These are phyloP conservation scores for Tylopilus sp. DNA, from an alignment of 1,284 basidiomycete genomes.

Conservation along the genomic window DNA sequence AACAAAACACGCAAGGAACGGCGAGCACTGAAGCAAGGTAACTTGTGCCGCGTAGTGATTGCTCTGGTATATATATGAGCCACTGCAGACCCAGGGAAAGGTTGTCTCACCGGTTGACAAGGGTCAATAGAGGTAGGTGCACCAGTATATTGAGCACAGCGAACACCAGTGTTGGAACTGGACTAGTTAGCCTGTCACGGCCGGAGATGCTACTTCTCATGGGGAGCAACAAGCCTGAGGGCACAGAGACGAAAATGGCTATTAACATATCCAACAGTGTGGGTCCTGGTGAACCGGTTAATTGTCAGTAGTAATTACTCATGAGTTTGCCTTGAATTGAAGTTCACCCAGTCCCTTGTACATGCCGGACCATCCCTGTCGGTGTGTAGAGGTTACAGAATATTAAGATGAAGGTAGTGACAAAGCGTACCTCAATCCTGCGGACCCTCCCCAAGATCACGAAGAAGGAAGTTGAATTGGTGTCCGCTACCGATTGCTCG, in stretches of 20 bases:
- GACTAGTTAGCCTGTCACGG: slow-evolving; percentile 68
- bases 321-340: slow-evolving; percentile 4
- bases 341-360: slow-evolving; percentile 85
- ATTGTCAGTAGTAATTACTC: slow-evolving; percentile 22
- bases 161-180: slow-evolving; percentile 70
- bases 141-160: slow-evolving; percentile 76
- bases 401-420: background rate
- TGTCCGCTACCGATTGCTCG: slow-evolving; percentile 68
- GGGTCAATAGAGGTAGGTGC: slow-evolving; percentile 79
- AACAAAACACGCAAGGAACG: slow-evolving; percentile 79
- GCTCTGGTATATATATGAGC: slow-evolving; percentile 58
- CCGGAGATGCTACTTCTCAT: slow-evolving; percentile 65
- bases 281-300: slow-evolving; percentile 80
- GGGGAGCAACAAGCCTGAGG: slow-evolving; percentile 67
- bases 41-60: slow-evolving; percentile 87
- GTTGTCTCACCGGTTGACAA: slow-evolving; percentile 78
- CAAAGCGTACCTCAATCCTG: slow-evolving; percentile 72
- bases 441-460: slow-evolving; percentile 81
- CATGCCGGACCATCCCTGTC: slow-evolving; percentile 78
- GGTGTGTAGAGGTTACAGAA: slow-evolving; percentile 39
- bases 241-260: slow-evolving; percentile 66
- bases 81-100: background rate
- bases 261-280: slow-evolving; percentile 63
- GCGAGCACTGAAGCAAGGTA: slow-evolving; percentile 72
- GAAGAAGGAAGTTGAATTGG: slow-evolving; percentile 73